Conservation (phyloP, 805 yeast genomes). For the Candida koratica region DNA sequence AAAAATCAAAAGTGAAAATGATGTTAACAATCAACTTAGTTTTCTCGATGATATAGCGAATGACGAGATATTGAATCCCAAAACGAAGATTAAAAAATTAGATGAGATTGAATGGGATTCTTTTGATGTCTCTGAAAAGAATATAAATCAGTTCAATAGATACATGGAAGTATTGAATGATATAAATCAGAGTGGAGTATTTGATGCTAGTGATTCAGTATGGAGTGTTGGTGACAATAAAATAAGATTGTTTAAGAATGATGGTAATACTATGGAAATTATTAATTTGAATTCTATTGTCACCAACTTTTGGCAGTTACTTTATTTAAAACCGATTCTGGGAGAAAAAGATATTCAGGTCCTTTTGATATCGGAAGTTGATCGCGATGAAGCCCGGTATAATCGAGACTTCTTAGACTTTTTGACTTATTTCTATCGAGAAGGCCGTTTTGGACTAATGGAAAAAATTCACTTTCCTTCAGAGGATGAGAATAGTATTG, state of each 20-base stretch:
- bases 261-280: constrained; percentile 22
- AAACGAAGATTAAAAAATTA: constrained; percentile 20
- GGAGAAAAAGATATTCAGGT: constrained; percentile 51
- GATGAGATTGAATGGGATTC: constrained; percentile 35
- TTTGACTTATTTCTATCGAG: constrained; percentile 42
- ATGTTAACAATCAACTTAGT: constrained; percentile 27
- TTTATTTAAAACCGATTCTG: constrained; percentile 53
- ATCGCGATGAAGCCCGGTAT: constrained; percentile 20
- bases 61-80: constrained; percentile 28
- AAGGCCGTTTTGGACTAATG: constrained; percentile 46
- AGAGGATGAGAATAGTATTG: constrained; percentile 26
- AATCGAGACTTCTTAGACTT: constrained; percentile 38
- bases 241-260: constrained; percentile 29
- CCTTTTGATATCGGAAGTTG: constrained; percentile 40
- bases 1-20: constrained; percentile 15
- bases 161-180: constrained; percentile 21
- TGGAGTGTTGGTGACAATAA: constrained; percentile 16
- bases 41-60: constrained; percentile 38
- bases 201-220: constrained; percentile 9
- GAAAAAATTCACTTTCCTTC: constrained; percentile 28
- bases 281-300: constrained; percentile 46
- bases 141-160: constrained; percentile 18
- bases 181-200: constrained; percentile 11
- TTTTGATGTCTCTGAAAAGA: constrained; percentile 16
- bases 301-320: constrained; percentile 50